Evolutionary conservation across 768 basidiomycete genomes (phyloP).

Genomic region (Strobilomyces echinocephalus): DNA sequence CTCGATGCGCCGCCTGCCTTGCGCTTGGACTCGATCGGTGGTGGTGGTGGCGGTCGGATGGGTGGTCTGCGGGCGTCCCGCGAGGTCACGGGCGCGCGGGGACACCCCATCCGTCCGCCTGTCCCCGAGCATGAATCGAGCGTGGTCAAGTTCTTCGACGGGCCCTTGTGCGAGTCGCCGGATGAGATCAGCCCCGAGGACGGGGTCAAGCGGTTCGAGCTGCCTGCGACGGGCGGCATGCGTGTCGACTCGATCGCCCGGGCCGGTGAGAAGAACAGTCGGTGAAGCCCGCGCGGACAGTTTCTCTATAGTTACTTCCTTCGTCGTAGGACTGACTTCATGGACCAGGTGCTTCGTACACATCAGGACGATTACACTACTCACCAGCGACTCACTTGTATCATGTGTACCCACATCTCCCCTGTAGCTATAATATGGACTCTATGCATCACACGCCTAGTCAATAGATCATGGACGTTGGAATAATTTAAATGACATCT

Average conservation of each 20-base stretch:
- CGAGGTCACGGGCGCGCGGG: not conserved
- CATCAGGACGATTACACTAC: slow-evolving; percentile 3
- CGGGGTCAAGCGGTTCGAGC: not conserved
- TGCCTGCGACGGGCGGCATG: not conserved
- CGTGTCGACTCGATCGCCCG: not conserved
- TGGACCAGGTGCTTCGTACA: slow-evolving; percentile 4
- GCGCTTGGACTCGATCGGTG: not conserved
- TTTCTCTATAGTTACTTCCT: not conserved
- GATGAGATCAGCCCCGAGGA: slow-evolving; percentile 9
- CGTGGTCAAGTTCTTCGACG: slow-evolving; percentile 4
- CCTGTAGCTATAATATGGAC: slow-evolving; percentile 12
- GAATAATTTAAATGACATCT: not conserved
- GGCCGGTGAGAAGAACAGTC: not conserved
- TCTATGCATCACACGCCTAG: not conserved
- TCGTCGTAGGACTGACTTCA: not conserved
- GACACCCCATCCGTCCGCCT: not conserved
- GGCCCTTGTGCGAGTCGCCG: slow-evolving; percentile 23
- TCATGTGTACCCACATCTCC: not conserved
- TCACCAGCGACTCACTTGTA: slow-evolving; percentile 1
- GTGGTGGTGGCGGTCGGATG: not conserved
- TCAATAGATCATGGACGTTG: not conserved
- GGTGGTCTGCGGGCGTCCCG: not conserved
- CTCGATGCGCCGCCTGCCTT: slow-evolving; percentile 13
- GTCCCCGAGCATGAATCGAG: not conserved
- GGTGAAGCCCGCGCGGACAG: not conserved